Percentiles rank a stretch among this genome's conserved stretches.
These are phyloP conservation scores for Komagataella pastoris DNA, from an alignment of 805 yeast species.

Conservation along the genomic window DNA sequence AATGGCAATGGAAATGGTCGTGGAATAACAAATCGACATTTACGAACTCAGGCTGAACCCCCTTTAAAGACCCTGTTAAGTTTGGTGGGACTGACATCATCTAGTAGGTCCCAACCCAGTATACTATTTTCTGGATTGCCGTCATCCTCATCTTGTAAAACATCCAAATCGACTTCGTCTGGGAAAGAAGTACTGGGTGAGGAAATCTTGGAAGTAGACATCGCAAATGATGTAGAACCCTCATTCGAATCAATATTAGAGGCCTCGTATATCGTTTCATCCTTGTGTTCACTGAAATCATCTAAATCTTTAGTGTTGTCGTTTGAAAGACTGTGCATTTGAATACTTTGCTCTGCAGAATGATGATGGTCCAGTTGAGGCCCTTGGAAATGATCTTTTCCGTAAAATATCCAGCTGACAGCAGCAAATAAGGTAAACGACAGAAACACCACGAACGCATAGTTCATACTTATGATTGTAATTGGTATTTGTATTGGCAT, in stretches of 20 bases:
- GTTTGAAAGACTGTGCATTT: background rate
- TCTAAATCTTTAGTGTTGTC: conserved; percentile 4
- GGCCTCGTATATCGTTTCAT: background rate
- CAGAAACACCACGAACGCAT: conserved; percentile 51
- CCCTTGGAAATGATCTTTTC: conserved; percentile 45
- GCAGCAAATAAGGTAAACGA: conserved; percentile 34
- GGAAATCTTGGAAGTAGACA: background rate
- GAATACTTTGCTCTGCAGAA: background rate
- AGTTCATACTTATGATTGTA: conserved; percentile 37
- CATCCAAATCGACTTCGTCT: background rate
- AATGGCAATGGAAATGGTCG: background rate
- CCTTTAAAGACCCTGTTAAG: background rate
- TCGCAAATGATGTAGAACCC: background rate
- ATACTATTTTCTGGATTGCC: background rate
- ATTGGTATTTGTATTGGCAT: conserved; percentile 56
- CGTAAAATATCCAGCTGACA: conserved; percentile 44
- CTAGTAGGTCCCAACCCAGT: background rate
- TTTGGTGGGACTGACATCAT: background rate
- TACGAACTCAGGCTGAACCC: no score
- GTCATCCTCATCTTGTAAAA: background rate
- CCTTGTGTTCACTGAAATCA: conserved; percentile 3
- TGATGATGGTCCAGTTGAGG: conserved; percentile 31
- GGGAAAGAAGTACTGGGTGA: background rate
- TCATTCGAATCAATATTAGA: background rate
- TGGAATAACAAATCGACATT: background rate